Evolutionary conservation across 2,329 filamentous ascomycete species (phyloP), one percentile per base, ranked within the genome.

Genomic region (Penicillium carneum): DNA sequence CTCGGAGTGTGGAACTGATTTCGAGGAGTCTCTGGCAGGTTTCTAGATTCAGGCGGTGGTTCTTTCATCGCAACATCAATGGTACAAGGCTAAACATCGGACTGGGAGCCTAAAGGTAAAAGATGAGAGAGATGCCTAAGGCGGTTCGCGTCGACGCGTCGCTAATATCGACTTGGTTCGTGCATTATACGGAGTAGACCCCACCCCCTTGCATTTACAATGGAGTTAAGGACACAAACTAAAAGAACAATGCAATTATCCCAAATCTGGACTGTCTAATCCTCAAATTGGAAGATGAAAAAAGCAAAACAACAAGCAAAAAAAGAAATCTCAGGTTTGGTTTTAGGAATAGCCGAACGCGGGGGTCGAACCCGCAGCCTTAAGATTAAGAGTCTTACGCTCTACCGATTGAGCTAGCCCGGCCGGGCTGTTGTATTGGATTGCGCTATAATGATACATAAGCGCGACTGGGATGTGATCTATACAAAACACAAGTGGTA

Each of bases 401-500:
- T 77, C 75, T 81, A 78, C 73, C 79, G 78, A 81, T 81, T 81
- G 79, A 81, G 79, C 79, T 80, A 81, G 76, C 78, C 78, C 72
- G 74, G 79, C 79, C 62, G 47, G 48, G 36, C 56, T 53, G 39
- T 53, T 58, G n/a, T 7, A 33, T 4, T 2, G 3, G 1, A 3
- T 1, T 6, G 2, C 9, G 0, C 1, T 2, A 38, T 46, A 12
- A 7, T 46, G 23, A 14, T 33, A 39, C 11, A 58, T 12, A 34
- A 48, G 4, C 33, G 23, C 20, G 11, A 41, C 1, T 14, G 1
- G 1, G 7, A 9, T 8, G 29, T 9, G 38, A 18, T 16, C 9
- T 2, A 8, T 31, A 31, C 29, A 9, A 31, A 31, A 31, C 29
- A 29, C 29, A 31, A 3, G 8, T 9, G 29, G 6, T 9, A 31